Conservation (phyloP, 768 basidiomycete genomes). For the Mycena metata region DNA sequence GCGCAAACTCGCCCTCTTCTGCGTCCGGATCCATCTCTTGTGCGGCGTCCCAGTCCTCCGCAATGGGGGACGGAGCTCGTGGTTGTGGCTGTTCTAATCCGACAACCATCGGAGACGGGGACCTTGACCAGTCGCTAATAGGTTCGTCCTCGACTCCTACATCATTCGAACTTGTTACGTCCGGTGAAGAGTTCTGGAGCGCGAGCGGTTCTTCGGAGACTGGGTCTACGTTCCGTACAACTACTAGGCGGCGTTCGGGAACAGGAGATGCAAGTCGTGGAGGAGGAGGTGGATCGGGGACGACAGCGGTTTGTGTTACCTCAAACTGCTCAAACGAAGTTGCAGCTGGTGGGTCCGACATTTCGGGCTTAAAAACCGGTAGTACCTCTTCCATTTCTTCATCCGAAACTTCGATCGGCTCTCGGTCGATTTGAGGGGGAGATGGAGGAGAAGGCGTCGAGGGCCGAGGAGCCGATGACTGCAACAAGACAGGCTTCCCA, state of each 20-base stretch:
- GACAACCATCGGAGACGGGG: constrained; percentile 48
- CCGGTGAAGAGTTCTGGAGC: not conserved
- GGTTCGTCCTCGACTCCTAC: constrained; percentile 23
- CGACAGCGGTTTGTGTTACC: not conserved
- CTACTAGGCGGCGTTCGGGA: not conserved
- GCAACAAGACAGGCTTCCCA: constrained; percentile 18
- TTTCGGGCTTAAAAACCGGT: not conserved
- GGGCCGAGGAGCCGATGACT: constrained; percentile 7
- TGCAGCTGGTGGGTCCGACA: not conserved
- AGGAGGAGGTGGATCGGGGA: not conserved
- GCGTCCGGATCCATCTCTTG: constrained; percentile 85
- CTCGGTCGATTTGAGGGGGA: not conserved
- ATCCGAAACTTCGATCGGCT: constrained; percentile 39
- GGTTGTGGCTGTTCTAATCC: constrained; percentile 40
- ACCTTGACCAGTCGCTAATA: constrained; percentile 45
- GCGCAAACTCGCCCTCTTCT: constrained; percentile 92
- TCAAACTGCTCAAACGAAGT: not conserved
- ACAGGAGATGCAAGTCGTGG: not conserved
- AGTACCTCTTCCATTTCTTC: constrained; percentile 60
- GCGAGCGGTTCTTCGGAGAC: not conserved
- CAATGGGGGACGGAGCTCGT: constrained; percentile 41
- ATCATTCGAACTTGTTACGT: not conserved
- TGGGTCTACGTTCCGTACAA: not conserved
- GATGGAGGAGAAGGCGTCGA: not conserved
- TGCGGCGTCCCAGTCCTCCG: constrained; percentile 82